Conservation (phyloP, 108 stramenopile species). For the Nitzschia palea region DNA sequence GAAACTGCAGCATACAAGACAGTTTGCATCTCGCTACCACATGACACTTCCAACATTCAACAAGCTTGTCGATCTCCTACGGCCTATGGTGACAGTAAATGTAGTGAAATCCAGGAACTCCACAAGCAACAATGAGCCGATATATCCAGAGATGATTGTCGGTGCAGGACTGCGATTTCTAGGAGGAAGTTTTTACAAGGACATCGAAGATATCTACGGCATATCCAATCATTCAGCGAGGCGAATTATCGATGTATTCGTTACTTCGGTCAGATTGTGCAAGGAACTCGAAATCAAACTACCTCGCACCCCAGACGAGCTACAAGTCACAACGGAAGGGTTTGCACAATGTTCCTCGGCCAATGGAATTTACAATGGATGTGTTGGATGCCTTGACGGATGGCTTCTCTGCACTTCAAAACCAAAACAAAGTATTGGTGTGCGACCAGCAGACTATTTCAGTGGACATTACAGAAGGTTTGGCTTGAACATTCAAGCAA, state of each 20-base stretch:
- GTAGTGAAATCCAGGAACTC: background rate
- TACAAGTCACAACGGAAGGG: background rate
- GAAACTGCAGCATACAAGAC: background rate
- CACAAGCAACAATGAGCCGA: background rate
- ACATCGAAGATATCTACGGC: constrained; percentile 2
- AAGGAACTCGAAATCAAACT: background rate
- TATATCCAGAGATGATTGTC: background rate
- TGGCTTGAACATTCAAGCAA: constrained; percentile 22
- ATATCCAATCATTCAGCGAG: background rate
- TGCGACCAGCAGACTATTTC: too few relatives aligned
- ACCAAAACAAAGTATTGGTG: background rate
- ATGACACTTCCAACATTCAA: background rate
- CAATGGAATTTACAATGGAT: background rate
- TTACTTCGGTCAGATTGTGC: background rate
- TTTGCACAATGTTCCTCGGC: background rate
- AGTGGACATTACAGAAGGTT: constrained; percentile 22
- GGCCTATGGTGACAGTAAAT: background rate
- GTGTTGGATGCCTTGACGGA: constrained; percentile 11
- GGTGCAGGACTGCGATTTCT: constrained; percentile 1
- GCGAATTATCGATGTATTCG: background rate
- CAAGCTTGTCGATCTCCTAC: background rate
- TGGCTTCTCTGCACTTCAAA: background rate
- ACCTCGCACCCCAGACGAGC: background rate
- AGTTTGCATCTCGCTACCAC: background rate
- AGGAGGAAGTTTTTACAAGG: background rate